Base-by-base conservation (phyloP, 805 yeast genomes). In the Ogataea zsoltii region DNA sequence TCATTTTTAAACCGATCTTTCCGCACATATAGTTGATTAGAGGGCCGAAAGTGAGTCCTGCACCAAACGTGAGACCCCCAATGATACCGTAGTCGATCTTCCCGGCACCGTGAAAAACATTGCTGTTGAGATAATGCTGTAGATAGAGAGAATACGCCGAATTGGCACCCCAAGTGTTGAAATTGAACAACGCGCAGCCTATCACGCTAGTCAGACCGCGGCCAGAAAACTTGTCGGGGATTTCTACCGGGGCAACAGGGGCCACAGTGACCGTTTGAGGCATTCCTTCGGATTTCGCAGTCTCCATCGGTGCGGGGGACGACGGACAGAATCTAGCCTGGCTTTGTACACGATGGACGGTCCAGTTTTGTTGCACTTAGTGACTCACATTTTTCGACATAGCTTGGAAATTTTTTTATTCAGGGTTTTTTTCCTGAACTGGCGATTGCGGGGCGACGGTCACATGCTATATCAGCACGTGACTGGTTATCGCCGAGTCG, bases 151-250 rank as follows among this genome's bases (percentile, higher is more conserved):
- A 84, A 58, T 74, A 85, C 3, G 83, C 85, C 6, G 80, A 68
- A 51, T 84, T 84, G 51, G 85, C 76, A 13, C 94, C 94, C 91
- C 92, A 85, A 0, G 88, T 77, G 31, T 76, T 70, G 51, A 80
- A 75, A 60, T 80, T 79, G 33, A 80, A 65, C 3, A 79, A 41
- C 23, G 72, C 66, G 3, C 77, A 73, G 12, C 81, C 78, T 13
- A 76, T 48, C 12, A 77, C 75, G 15, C 58, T 41, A 2, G 56
- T 23, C 16, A 82, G 70, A 0, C 83, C 79, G 85, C 88, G 82
- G 2, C 86, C 88, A 45, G 78, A 75, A 2, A 89, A 89, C 35
- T 81, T 83, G 60, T 85, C 91, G 1, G 83, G 82, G 0, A 67
- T 63, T 2, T 54, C 66, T 16, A 16, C 15, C 9, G 25, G 5